Conservation (phyloP, 352 stramenopile genomes). For the Globisporangium polare region DNA sequence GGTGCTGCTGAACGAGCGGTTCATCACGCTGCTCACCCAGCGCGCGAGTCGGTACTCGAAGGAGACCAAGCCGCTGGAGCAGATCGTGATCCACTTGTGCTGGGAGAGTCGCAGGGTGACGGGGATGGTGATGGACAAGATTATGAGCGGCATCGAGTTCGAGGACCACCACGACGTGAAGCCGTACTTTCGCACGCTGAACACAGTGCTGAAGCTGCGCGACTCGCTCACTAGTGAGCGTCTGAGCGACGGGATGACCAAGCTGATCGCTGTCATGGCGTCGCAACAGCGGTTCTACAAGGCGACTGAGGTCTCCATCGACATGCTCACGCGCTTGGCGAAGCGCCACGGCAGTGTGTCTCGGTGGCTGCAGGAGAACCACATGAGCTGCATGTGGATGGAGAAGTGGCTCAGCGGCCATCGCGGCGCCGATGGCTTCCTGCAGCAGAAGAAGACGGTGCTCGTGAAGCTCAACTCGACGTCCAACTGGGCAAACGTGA, state of each 20-base stretch:
- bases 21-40: slow-evolving; percentile 70
- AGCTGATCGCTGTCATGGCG: slow-evolving; percentile 71
- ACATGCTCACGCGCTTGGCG: slow-evolving; percentile 80
- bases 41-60: slow-evolving; percentile 69
- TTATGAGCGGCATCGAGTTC: slow-evolving; percentile 71
- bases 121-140: slow-evolving; percentile 47
- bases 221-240: slow-evolving; percentile 64
- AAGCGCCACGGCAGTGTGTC: slow-evolving; percentile 68
- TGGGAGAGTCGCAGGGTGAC: slow-evolving; percentile 72
- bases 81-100: slow-evolving; percentile 74
- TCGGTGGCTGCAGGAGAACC: slow-evolving; percentile 67
- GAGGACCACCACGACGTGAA: slow-evolving; percentile 87
- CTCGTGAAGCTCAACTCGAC: slow-evolving; percentile 85
- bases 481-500: slow-evolving; percentile 73
- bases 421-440: slow-evolving; percentile 52
- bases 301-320: slow-evolving; percentile 78
- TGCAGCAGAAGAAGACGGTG: slow-evolving; percentile 74
- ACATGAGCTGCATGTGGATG: slow-evolving; percentile 69
- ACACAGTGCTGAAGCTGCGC: slow-evolving; percentile 71
- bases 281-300: slow-evolving; percentile 87
- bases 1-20: slow-evolving; percentile 72
- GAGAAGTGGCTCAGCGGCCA: slow-evolving; percentile 79
- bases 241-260: slow-evolving; percentile 63
- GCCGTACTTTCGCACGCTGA: slow-evolving; percentile 85
- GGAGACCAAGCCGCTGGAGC: slow-evolving; percentile 76